A percentile compares a stretch with the other conserved stretches of the same genome.
Conservation (phyloP, 352 stramenopile species). For the Albugo candida region DNA sequence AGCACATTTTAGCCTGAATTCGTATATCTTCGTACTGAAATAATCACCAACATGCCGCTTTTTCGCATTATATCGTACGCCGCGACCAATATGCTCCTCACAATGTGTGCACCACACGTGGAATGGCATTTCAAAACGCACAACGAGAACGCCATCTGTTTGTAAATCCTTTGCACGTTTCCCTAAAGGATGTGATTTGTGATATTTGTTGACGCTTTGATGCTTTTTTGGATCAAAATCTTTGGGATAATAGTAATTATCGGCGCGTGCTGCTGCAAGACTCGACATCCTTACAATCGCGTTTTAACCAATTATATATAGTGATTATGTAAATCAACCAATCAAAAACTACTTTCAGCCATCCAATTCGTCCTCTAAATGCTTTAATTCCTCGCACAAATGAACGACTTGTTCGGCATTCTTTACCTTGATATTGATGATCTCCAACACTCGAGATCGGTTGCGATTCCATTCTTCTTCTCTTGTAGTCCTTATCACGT, state of each 20-base stretch:
- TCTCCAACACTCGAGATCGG: slow-evolving; percentile 41
- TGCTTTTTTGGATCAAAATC: slow-evolving; percentile 71
- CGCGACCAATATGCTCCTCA: slow-evolving; percentile 41
- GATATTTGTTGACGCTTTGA: slow-evolving; percentile 75
- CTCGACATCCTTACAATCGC: slow-evolving; percentile 78
- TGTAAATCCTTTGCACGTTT: slow-evolving; percentile 78
- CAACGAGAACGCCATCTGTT: slow-evolving; percentile 73
- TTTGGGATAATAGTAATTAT: slow-evolving; percentile 95
- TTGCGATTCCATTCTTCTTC: slow-evolving; percentile 59
- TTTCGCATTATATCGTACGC: slow-evolving; percentile 92
- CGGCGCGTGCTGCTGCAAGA: slow-evolving; percentile 89
- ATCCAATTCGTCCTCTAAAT: too few species aligned
- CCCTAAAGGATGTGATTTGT: slow-evolving; percentile 48
- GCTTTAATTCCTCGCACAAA: too few species aligned
- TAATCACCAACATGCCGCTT: slow-evolving; percentile 83
- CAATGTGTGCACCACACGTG: slow-evolving; percentile 84
- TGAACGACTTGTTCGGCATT: too few species aligned
- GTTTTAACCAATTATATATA: too few species aligned
- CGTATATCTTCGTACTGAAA: slow-evolving; percentile 85
- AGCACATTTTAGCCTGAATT: slow-evolving; percentile 90
- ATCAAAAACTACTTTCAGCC: too few species aligned
- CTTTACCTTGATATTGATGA: slow-evolving; percentile 33
- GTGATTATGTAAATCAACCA: too few species aligned
- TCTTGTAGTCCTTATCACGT: slow-evolving; percentile 34
- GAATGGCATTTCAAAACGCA: slow-evolving; percentile 97